phyloP scores from a whole-genome alignment of 2,329 filamentous ascomycete species.

The Xylogone sp. region DNA sequence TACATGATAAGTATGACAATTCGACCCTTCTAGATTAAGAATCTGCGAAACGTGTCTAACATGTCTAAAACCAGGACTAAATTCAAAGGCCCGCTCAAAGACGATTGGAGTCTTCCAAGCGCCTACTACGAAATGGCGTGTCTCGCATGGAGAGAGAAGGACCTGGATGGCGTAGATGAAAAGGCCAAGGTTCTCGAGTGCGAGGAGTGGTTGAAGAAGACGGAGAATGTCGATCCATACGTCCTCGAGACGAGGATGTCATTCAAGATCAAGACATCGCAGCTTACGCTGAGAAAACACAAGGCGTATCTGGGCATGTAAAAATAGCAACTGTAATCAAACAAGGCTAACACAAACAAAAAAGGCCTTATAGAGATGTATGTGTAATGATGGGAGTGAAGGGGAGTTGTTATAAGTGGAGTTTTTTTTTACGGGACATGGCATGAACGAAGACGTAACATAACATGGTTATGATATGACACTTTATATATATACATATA shows the following conservation, averaged over 20 bases:
- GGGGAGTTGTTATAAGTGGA: not conserved
- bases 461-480: too few relatives aligned
- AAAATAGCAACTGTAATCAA: too few relatives aligned
- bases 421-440: too few relatives aligned
- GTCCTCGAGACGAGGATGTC: conserved; percentile 72
- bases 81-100: conserved; percentile 58
- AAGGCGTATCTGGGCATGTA: conserved; percentile 2
- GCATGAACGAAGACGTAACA: too few relatives aligned
- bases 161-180: conserved; percentile 26
- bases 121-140: conserved; percentile 86
- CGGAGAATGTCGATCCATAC: conserved; percentile 63
- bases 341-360: not conserved
- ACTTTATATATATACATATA: too few relatives aligned
- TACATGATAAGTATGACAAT: conserved; percentile 54
- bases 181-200: conserved; percentile 54
- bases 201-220: conserved; percentile 61
- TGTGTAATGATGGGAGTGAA: too few relatives aligned
- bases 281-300: conserved; percentile 53
- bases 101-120: conserved; percentile 69
- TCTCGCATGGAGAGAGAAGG: conserved; percentile 69
- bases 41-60: too few relatives aligned
- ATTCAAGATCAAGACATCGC: conserved; percentile 66
- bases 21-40: too few relatives aligned
- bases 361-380: too few relatives aligned
- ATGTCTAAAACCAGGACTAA: conserved; percentile 31